Evolutionary conservation across 441 rosid genomes (phyloP).

Genomic region (Gossypium lobatum): DNA sequence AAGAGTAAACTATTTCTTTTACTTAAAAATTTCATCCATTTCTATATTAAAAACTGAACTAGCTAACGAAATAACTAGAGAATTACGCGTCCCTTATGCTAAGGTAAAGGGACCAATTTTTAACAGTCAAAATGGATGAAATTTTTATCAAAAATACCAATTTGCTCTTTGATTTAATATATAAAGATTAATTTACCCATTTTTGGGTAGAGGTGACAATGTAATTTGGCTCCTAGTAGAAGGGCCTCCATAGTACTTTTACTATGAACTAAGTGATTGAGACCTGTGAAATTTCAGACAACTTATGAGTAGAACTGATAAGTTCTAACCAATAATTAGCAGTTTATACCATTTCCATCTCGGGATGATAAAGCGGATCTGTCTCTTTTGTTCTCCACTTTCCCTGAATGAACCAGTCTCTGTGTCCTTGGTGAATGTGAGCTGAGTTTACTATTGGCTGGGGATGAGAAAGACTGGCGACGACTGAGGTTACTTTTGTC

Average conservation of each 20-base stretch:
- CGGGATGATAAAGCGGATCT: conserved; percentile 41
- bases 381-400: conserved; percentile 56
- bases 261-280: not conserved
- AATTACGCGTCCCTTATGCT: too few relatives aligned
- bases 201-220: too few relatives aligned
- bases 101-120: too few relatives aligned
- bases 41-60: too few relatives aligned
- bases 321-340: conserved; percentile 10
- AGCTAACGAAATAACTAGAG: too few relatives aligned
- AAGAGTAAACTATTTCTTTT: too few relatives aligned
- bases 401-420: conserved; percentile 45
- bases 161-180: too few relatives aligned
- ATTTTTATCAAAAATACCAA: too few relatives aligned
- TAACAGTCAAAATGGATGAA: too few relatives aligned
- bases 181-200: too few relatives aligned
- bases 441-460: conserved; percentile 54
- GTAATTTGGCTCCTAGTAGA: not conserved
- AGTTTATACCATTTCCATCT: conserved; percentile 62
- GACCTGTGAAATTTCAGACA: not conserved
- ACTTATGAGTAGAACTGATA: not conserved
- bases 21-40: too few relatives aligned
- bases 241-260: not conserved
- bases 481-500: conserved; percentile 54
- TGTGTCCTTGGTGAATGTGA: conserved; percentile 80
- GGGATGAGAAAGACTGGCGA: conserved; percentile 79